Evolutionary conservation across 2,329 filamentous ascomycete species (phyloP).

Genomic region (Aureobasidium mangrovei): DNA sequence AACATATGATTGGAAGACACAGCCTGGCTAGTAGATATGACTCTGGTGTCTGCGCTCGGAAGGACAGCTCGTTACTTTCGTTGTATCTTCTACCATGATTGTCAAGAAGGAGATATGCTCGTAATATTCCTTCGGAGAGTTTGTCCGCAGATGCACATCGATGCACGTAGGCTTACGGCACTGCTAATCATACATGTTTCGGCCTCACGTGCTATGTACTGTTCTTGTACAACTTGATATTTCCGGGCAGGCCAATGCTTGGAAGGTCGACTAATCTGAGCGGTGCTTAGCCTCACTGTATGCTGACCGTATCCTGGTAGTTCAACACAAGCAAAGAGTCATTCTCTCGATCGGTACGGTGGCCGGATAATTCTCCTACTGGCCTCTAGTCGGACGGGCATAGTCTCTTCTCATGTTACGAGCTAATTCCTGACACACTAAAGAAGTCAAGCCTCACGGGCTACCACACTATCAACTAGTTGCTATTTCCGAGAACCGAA

Average conservation of each 20-base stretch:
- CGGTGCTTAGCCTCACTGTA: conserved; percentile 3
- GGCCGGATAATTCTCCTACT: neutral
- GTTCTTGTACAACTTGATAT: neutral
- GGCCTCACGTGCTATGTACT: neutral
- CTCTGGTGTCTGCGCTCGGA: too few species aligned
- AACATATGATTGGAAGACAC: too few species aligned
- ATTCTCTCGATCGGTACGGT: neutral
- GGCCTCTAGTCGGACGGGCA: neutral
- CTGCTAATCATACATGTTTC: neutral
- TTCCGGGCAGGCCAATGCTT: neutral
- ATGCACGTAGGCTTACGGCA: neutral
- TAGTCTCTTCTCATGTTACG: neutral
- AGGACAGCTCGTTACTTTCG: too few species aligned
- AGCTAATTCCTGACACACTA: neutral
- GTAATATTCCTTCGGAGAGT: too few species aligned
- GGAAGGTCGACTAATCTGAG: neutral
- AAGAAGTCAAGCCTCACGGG: neutral
- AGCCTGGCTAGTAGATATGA: neutral
- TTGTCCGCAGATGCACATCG: too few species aligned
- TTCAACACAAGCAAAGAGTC: neutral
- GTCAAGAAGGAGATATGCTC: neutral
- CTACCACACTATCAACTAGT: neutral
- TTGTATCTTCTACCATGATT: too few species aligned
- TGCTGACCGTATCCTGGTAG: neutral
- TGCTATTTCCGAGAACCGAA: neutral